These are phyloP conservation scores for Dactylonectria estremocensis DNA, from an alignment of 2,329 filamentous ascomycete species.

Conservation along the genomic window DNA sequence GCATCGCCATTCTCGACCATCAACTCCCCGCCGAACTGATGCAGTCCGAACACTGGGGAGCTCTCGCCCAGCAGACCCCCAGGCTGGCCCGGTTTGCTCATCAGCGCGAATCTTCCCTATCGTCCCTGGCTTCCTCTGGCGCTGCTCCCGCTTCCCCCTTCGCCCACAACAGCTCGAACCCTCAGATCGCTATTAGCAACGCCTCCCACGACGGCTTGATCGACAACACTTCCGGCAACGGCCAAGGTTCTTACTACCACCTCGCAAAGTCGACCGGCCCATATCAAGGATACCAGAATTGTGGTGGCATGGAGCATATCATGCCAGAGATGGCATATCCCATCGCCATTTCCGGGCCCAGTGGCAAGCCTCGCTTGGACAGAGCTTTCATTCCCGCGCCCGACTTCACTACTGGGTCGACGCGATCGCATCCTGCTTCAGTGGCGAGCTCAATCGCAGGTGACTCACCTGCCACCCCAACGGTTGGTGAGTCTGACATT, in stretches of 20 bases:
- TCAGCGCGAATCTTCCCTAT: slow-evolving; percentile 73
- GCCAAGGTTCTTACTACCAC: slow-evolving; percentile 60
- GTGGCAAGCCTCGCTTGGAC: slow-evolving; percentile 57
- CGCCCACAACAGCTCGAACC: slow-evolving; percentile 68
- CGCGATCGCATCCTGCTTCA: slow-evolving; percentile 66
- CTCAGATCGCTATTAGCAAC: slow-evolving; percentile 71
- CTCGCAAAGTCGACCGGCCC: slow-evolving; percentile 61
- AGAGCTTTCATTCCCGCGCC: slow-evolving; percentile 62
- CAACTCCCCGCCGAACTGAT: slow-evolving; percentile 52
- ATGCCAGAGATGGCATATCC: slow-evolving; percentile 59
- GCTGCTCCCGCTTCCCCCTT: slow-evolving; percentile 73
- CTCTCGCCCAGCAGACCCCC: slow-evolving; percentile 55
- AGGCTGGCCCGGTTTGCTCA: slow-evolving; percentile 62
- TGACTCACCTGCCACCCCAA: slow-evolving; percentile 74
- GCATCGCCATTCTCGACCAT: slow-evolving; percentile 45
- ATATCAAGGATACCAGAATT: slow-evolving; percentile 60
- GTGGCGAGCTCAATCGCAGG: slow-evolving; percentile 71
- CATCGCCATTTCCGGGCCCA: slow-evolving; percentile 55
- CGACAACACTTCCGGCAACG: slow-evolving; percentile 50
- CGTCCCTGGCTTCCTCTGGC: slow-evolving; percentile 71
- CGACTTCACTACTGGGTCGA: slow-evolving; percentile 60
- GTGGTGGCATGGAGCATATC: slow-evolving; percentile 53
- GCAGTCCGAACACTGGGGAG: slow-evolving; percentile 61
- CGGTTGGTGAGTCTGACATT: slow-evolving; percentile 64
- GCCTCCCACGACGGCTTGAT: slow-evolving; percentile 62